A percentile compares a stretch with the other conserved stretches of the same genome.
Evolutionary conservation across 352 stramenopile species (phyloP).

Genomic region (Blastocystis sp.): DNA sequence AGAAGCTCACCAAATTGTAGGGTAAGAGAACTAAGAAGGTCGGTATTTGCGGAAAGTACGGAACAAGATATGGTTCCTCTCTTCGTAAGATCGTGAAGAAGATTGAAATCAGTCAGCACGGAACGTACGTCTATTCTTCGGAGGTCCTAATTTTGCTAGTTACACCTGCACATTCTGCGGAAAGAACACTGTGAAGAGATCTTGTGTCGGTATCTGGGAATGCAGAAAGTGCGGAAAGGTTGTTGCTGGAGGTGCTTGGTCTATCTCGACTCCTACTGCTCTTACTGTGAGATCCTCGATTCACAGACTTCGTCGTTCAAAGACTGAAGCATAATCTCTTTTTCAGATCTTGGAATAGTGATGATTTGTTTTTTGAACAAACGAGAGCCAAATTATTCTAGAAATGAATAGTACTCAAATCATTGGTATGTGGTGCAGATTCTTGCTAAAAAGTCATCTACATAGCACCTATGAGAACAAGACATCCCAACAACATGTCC

Average conservation of each 20-base stretch:
- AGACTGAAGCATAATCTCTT: slow-evolving; percentile 56
- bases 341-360: slow-evolving; percentile 60
- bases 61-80: slow-evolving; percentile 97
- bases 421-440: no score
- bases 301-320: slow-evolving; percentile 80
- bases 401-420: no score
- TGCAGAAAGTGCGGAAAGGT: slow-evolving; percentile 96
- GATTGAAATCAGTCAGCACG: slow-evolving; percentile 98
- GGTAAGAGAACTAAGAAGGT: slow-evolving; percentile 99
- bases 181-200: slow-evolving; percentile 84
- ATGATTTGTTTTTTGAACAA: slow-evolving; percentile 49
- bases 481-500: no score
- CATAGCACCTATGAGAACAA: no score
- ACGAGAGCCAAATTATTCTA: no score
- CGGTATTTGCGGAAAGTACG: slow-evolving; percentile 99
- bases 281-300: slow-evolving; percentile 93
- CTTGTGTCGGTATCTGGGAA: slow-evolving; percentile 92
- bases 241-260: slow-evolving; percentile 93
- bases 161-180: slow-evolving; percentile 92
- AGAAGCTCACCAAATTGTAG: slow-evolving; percentile 66
- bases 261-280: slow-evolving; percentile 90
- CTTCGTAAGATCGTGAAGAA: slow-evolving; percentile 99
- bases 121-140: slow-evolving; percentile 24
- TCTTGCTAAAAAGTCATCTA: no score
- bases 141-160: not conserved